Evolutionary conservation across 768 basidiomycete species (phyloP).

Genomic region (Leccinum disarticulatum): DNA sequence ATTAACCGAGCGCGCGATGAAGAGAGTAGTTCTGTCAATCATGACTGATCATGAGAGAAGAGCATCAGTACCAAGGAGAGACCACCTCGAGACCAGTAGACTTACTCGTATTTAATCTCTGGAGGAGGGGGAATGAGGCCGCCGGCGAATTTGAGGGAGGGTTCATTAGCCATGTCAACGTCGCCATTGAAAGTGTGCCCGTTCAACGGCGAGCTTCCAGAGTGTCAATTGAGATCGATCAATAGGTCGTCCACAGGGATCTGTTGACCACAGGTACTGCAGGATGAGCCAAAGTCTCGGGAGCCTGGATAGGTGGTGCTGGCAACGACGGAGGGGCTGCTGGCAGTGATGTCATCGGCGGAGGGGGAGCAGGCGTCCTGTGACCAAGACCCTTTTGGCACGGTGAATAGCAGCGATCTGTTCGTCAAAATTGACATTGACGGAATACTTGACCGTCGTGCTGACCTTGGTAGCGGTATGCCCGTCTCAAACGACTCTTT

Average conservation of each 20-base stretch:
- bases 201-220: conserved; percentile 29
- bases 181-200: conserved; percentile 43
- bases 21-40: conserved; percentile 91
- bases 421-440: conserved; percentile 92
- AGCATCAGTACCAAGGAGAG: conserved; percentile 7
- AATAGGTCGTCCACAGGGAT: no score
- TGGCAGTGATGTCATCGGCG: conserved; percentile 60
- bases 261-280: no score
- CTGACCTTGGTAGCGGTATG: conserved; percentile 92
- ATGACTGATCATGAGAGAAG: conserved; percentile 54
- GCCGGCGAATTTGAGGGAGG: conserved; percentile 7
- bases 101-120: conserved; percentile 79
- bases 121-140: conserved; percentile 89
- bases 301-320: conserved; percentile 55
- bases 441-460: conserved; percentile 91
- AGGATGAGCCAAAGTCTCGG: conserved; percentile 40
- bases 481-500: conserved; percentile 98
- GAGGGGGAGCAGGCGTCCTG: conserved; percentile 68
- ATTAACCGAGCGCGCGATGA: conserved; percentile 94
- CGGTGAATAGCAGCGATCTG: conserved; percentile 97
- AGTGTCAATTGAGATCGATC: no score
- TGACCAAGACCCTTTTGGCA: conserved; percentile 77
- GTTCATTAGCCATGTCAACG: conserved; percentile 40
- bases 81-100: background rate
- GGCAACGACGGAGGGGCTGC: conserved; percentile 74